Evolutionary conservation across 208 protist species (phyloP).

Genomic region (Leishmania guyanensis): DNA sequence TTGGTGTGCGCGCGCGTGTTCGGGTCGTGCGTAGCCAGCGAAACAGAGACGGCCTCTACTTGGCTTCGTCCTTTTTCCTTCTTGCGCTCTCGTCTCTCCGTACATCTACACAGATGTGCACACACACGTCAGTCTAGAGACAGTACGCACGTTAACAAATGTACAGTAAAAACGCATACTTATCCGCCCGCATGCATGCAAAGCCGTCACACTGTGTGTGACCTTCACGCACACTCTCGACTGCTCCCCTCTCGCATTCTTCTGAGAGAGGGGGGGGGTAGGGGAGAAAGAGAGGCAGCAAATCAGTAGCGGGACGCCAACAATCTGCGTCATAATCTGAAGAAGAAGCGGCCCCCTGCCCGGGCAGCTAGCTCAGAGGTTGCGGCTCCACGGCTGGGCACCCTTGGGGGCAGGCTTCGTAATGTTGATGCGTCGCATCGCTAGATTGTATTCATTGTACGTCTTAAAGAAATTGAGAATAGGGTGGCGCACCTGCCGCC

Average conservation of each 20-base stretch:
- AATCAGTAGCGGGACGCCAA: neutral
- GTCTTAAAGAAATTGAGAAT: constrained; percentile 88
- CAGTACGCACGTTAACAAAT: neutral
- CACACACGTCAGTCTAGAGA: too few species aligned
- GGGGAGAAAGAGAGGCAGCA: neutral
- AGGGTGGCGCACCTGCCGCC: constrained; percentile 82
- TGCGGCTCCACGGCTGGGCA: constrained; percentile 76
- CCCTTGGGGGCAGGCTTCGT: constrained; percentile 75
- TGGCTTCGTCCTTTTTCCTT: neutral
- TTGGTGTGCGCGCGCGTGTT: neutral
- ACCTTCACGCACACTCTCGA: neutral
- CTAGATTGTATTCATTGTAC: constrained; percentile 82
- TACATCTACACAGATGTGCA: too few species aligned
- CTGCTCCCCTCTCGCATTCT: neutral
- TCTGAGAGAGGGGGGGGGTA: neutral
- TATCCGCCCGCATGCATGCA: neutral
- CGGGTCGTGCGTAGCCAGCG: neutral
- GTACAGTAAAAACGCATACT: neutral
- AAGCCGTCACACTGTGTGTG: neutral
- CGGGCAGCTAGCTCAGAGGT: constrained; percentile 39
- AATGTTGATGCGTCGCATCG: constrained; percentile 79
- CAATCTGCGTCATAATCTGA: neutral
- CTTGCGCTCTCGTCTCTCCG: neutral
- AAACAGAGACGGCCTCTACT: neutral
- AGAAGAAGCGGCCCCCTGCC: neutral